Conservation (phyloP, 805 yeast genomes). For the Vanderwaltozyma tropicalis region DNA sequence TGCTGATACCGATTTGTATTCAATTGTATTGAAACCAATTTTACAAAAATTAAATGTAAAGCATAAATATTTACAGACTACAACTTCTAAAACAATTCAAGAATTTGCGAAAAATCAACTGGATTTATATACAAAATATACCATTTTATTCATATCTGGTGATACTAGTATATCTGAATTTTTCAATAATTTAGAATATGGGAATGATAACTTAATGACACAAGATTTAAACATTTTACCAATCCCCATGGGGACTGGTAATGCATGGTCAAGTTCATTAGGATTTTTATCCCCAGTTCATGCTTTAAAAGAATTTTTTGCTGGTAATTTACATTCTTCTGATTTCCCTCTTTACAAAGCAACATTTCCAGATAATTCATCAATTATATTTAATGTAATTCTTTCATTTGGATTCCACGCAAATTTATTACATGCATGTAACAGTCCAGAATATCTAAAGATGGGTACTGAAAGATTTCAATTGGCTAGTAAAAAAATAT, state of each 20-base stretch:
- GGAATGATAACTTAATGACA: neutral
- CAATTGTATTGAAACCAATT: slow-evolving; percentile 37
- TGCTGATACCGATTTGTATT: slow-evolving; percentile 31
- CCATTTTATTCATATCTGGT: slow-evolving; percentile 64
- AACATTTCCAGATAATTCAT: slow-evolving; percentile 21
- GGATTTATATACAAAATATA: slow-evolving; percentile 18
- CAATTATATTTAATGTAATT: slow-evolving; percentile 43
- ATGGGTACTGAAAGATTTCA: slow-evolving; percentile 59
- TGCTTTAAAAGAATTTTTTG: slow-evolving; percentile 31
- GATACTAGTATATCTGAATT: slow-evolving; percentile 80
- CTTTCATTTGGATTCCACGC: slow-evolving; percentile 84
- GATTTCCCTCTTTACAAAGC: slow-evolving; percentile 29
- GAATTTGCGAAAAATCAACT: slow-evolving; percentile 30
- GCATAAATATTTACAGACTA: slow-evolving; percentile 37
- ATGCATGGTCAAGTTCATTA: slow-evolving; percentile 61
- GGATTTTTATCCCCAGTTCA: slow-evolving; percentile 30
- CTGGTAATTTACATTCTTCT: slow-evolving; percentile 5
- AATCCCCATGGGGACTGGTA: slow-evolving; percentile 81
- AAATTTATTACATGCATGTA: slow-evolving; percentile 70
- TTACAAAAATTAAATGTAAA: slow-evolving; percentile 30
- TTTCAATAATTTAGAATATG: slow-evolving; percentile 37
- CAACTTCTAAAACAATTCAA: slow-evolving; percentile 29
- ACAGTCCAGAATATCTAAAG: slow-evolving; percentile 52
- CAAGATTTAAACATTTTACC: slow-evolving; percentile 17
- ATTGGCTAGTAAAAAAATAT: slow-evolving; percentile 51